A percentile compares a stretch with the other conserved stretches of the same genome.
phyloP scores from a whole-genome alignment of 2,329 filamentous ascomycete genomes.

The Fusarium protoensiforme region DNA sequence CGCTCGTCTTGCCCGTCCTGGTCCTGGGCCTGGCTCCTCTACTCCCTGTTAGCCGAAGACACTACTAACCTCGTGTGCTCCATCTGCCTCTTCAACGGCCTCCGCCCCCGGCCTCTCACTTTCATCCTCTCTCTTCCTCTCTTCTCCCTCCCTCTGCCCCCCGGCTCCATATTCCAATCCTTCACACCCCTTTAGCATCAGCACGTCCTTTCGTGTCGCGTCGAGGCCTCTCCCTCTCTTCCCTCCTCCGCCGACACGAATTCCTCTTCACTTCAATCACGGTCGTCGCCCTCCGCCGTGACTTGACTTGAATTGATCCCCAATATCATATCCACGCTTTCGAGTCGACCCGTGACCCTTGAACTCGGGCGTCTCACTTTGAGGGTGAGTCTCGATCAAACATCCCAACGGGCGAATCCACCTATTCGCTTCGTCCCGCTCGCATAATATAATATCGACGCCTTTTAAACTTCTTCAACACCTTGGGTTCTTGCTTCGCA shows the following conservation, averaged over 20 bases:
- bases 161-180: slow-evolving; percentile 4
- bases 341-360: slow-evolving; percentile 17
- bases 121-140: slow-evolving; percentile 24
- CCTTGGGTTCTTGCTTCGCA: slow-evolving; percentile 17
- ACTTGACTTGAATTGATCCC: slow-evolving; percentile 24
- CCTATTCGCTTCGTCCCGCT: slow-evolving; percentile 1
- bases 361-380: slow-evolving; percentile 26
- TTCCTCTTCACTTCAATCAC: slow-evolving; percentile 15
- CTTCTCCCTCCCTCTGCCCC: slow-evolving; percentile 17
- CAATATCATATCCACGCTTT: not conserved
- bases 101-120: slow-evolving; percentile 35
- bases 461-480: slow-evolving; percentile 9
- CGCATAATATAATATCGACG: not conserved
- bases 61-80: slow-evolving; percentile 25
- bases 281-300: slow-evolving; percentile 23
- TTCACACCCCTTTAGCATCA: not conserved
- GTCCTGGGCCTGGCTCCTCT: slow-evolving; percentile 12
- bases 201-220: slow-evolving; percentile 32
- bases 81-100: slow-evolving; percentile 41
- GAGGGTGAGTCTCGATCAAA: slow-evolving; percentile 33
- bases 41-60: slow-evolving; percentile 30
- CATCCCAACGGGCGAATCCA: slow-evolving; percentile 15
- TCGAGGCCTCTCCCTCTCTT: slow-evolving; percentile 29
- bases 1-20: not conserved
- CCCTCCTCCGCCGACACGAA: slow-evolving; percentile 7